These are phyloP conservation scores for Saccharum officinarum DNA, from an alignment of 176 grass and related monocot species.

Conservation along the genomic window DNA sequence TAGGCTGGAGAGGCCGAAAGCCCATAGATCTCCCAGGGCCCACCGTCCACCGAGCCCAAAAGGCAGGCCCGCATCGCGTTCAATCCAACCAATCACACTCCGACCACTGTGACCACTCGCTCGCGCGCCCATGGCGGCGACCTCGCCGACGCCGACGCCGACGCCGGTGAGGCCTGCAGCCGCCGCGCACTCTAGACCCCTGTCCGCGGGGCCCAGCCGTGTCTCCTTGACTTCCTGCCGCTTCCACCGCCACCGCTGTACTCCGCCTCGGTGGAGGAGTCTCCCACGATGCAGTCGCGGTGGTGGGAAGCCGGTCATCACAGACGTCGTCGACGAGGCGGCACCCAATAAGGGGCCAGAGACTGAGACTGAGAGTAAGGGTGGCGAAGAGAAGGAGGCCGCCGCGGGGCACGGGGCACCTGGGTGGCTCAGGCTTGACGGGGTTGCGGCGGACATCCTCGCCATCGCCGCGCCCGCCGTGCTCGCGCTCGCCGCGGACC, in stretches of 20 bases:
- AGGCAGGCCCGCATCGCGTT: not conserved
- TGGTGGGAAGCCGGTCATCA: conserved; percentile 26
- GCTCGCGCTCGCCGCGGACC: conserved; percentile 68
- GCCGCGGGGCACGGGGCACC: too few relatives aligned
- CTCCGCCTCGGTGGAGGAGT: not conserved
- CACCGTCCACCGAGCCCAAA: not conserved
- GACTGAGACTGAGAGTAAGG: not conserved
- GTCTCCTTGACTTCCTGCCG: not conserved
- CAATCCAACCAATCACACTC: not conserved
- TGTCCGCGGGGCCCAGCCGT: not conserved
- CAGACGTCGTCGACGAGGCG: conserved; percentile 13
- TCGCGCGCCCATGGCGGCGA: conserved; percentile 30
- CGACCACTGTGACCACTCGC: not conserved
- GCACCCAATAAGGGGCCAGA: not conserved
- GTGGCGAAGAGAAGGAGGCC: not conserved
- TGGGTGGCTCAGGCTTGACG: conserved; percentile 38
- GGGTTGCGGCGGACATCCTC: conserved; percentile 44
- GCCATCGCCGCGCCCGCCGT: conserved; percentile 53
- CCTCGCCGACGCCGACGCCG: conserved; percentile 31
- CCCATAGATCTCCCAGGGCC: not conserved
- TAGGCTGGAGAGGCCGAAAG: too few relatives aligned
- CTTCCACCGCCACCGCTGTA: not conserved
- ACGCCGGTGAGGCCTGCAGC: conserved; percentile 1
- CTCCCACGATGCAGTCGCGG: conserved; percentile 14
- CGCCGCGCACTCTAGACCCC: not conserved